Evolutionary conservation across 2,329 filamentous ascomycete genomes (phyloP).

Genomic region (Rhytidhysteron rufulum): DNA sequence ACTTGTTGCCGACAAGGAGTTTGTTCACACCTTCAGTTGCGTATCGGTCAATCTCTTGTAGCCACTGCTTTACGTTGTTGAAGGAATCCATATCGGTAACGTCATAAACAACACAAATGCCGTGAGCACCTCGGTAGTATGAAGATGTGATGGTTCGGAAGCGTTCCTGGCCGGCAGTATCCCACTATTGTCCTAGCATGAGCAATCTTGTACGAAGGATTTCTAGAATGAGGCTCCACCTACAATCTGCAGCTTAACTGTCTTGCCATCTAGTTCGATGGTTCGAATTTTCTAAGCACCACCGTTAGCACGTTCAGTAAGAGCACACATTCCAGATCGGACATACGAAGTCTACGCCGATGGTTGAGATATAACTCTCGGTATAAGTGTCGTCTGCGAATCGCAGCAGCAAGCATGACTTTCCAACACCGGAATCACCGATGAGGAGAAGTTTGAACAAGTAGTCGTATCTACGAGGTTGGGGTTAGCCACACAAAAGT

Average conservation of each 20-base stretch:
- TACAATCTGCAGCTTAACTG: conserved; percentile 99
- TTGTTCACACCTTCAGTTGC: conserved; percentile 99
- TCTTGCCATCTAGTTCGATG: conserved; percentile 99
- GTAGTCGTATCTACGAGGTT: conserved; percentile 85
- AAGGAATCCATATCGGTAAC: conserved; percentile 99
- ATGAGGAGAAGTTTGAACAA: conserved; percentile 99
- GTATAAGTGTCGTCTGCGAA: conserved; percentile 99
- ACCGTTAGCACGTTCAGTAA: conserved; percentile 20
- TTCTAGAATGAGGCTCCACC: conserved; percentile 31
- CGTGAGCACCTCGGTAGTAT: conserved; percentile 98
- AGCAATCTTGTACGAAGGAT: neutral
- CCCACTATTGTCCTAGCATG: conserved; percentile 64
- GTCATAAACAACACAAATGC: conserved; percentile 99
- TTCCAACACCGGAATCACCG: conserved; percentile 99
- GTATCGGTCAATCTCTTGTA: conserved; percentile 99
- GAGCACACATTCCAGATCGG: conserved; percentile 6
- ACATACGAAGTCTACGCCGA: conserved; percentile 97
- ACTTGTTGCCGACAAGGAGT: conserved; percentile 99
- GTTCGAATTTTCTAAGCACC: conserved; percentile 89
- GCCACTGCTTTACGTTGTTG: conserved; percentile 99
- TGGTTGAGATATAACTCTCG: conserved; percentile 98
- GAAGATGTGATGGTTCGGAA: conserved; percentile 99
- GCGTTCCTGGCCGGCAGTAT: conserved; percentile 97
- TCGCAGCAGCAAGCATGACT: conserved; percentile 96
- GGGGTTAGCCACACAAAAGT: neutral